phyloP scores from a whole-genome alignment of 768 basidiomycete genomes.

The Agrocybe pediades region DNA sequence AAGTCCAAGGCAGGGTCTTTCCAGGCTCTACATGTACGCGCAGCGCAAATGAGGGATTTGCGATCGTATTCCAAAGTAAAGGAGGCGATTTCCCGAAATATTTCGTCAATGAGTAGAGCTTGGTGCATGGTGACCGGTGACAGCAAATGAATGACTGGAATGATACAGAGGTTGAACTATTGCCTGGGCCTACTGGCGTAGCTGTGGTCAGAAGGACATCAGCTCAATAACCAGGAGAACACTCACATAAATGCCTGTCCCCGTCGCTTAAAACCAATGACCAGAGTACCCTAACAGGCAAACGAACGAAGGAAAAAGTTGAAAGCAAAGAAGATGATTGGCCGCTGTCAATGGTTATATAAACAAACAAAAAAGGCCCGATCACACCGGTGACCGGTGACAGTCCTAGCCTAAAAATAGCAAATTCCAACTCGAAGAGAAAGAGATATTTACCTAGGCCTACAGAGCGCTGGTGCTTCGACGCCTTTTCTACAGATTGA shows the following conservation, averaged over 20 bases:
- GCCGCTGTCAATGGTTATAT: constrained; percentile 12
- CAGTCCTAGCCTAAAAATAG: background rate
- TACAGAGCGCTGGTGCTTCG: background rate
- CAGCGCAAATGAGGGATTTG: constrained; percentile 33
- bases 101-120: constrained; percentile 50
- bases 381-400: background rate
- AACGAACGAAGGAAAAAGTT: constrained; percentile 6
- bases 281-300: background rate
- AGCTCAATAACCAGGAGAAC: too few relatives aligned
- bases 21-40: constrained; percentile 48
- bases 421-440: background rate
- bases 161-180: background rate
- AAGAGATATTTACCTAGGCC: background rate
- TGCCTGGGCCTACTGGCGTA: background rate
- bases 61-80: constrained; percentile 28
- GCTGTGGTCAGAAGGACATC: background rate
- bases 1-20: constrained; percentile 48
- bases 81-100: constrained; percentile 45
- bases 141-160: background rate
- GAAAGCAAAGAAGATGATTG: constrained; percentile 10
- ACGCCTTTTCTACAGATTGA: background rate
- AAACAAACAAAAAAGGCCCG: constrained; percentile 5
- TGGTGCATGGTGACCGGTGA: constrained; percentile 30
- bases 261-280: background rate
- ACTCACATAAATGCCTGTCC: background rate